These are phyloP conservation scores for Cyclocybe aegerita DNA, from an alignment of 768 basidiomycete species.

Conservation along the genomic window DNA sequence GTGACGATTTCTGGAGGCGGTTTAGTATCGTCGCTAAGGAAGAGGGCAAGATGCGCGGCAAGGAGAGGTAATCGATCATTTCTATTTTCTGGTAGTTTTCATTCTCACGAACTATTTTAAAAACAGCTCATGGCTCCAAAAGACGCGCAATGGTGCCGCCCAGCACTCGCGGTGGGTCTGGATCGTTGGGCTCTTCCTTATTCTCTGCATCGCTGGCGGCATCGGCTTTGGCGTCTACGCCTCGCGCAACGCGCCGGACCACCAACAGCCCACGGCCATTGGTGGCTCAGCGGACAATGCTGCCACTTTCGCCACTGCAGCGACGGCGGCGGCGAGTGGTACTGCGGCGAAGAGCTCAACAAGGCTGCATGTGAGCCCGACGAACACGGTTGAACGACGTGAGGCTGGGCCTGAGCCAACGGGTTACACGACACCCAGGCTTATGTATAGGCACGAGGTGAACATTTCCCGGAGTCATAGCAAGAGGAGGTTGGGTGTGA, in stretches of 20 bases:
- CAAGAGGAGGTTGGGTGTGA: neutral
- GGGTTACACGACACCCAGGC: neutral
- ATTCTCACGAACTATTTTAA: neutral
- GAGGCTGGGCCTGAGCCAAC: slow-evolving; percentile 10
- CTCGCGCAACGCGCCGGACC: slow-evolving; percentile 46
- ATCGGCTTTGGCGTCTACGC: slow-evolving; percentile 61
- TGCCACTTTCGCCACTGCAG: slow-evolving; percentile 30
- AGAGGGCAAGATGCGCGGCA: slow-evolving; percentile 43
- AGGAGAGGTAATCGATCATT: slow-evolving; percentile 41
- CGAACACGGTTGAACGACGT: slow-evolving; percentile 51
- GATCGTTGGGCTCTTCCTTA: slow-evolving; percentile 58
- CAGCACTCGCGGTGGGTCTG: slow-evolving; percentile 68
- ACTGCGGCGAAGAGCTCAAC: slow-evolving; percentile 24
- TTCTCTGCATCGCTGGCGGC: slow-evolving; percentile 53
- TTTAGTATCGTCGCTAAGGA: slow-evolving; percentile 83
- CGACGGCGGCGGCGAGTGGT: slow-evolving; percentile 15
- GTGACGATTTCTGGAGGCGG: slow-evolving; percentile 85
- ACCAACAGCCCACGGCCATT: slow-evolving; percentile 57
- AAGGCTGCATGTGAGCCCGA: slow-evolving; percentile 54
- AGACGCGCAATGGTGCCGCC: slow-evolving; percentile 55
- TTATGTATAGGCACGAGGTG: neutral
- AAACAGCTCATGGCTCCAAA: slow-evolving; percentile 62
- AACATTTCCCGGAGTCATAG: slow-evolving; percentile 1
- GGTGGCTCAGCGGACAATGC: slow-evolving; percentile 48
- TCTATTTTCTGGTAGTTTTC: neutral